Base-by-base conservation (phyloP, 2,329 filamentous ascomycete species). In the Eurotiales sp. region DNA sequence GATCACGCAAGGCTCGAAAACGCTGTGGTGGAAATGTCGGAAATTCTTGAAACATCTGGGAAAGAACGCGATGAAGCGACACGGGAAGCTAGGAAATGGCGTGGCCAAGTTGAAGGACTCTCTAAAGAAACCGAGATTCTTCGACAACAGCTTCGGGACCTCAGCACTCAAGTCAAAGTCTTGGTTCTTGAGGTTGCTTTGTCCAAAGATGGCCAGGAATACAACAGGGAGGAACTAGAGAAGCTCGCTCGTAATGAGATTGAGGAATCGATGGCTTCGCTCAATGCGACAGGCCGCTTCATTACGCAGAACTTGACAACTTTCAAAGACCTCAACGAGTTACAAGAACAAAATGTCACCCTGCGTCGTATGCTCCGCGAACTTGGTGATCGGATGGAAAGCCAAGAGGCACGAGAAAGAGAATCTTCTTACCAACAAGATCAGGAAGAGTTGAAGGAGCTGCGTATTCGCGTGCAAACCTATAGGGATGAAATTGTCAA, bases 231-330 rank as follows among this genome's bases (percentile, higher is more conserved):
- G 42, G 86, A 90, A 54, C 79, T 96, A 32, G 84, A 95, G 66
- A 85, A 86, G 57, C 78, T 95, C 7, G 86, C 89, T 56, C 81
- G 82, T 53, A 87, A 90, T 48, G 85, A 93, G 60, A 76, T 92
- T 8, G 87, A 89, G 51, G 82, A 86, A 51, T 79, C 82, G 0
- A 72, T 88, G 6, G 81, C 87, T 29, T 87, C 89, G 58, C 79
- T 91, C 66, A 91, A 87, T 4, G 87, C 90, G 56, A 95, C 91
- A 1, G 89, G 92, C 61, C 85, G 85, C 51, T 86, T 96, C 68
- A 96, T 99, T 61, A 93, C 87, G 23, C 83, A 93, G 63, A 86
- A 91, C 55, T 77, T 97, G n/a, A 87, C 91, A 8, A 83, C 90
- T 1, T 99, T 95, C 81, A 90, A 88, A 61, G 85, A 90, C 58